Evolutionary conservation across 345 rosid species (phyloP).

Genomic region (Lepidium africanum): DNA sequence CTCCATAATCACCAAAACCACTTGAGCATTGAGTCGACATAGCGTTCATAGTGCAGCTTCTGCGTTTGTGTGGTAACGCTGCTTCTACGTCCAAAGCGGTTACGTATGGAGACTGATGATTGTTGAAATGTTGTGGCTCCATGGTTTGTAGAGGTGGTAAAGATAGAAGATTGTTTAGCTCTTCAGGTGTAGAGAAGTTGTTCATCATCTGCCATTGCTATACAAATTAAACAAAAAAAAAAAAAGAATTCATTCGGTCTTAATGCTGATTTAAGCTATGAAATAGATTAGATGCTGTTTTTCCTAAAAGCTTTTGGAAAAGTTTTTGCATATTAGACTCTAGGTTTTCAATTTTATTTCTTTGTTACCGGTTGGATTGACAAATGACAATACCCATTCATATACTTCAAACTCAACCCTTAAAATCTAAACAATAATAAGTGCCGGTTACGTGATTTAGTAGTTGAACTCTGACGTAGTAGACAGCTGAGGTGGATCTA

Average conservation of each 20-base stretch:
- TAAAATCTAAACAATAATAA: too few relatives aligned
- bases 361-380: too few relatives aligned
- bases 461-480: too few relatives aligned
- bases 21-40: neutral
- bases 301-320: too few relatives aligned
- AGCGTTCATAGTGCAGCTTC: neutral
- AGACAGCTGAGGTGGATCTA: too few relatives aligned
- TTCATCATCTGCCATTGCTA: conserved; percentile 10
- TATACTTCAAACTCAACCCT: too few relatives aligned
- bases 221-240: neutral
- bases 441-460: too few relatives aligned
- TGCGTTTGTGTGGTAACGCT: neutral
- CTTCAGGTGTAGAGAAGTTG: conserved; percentile 3
- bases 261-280: neutral
- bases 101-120: neutral
- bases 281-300: too few relatives aligned
- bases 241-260: neutral
- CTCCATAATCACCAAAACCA: neutral
- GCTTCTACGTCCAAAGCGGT: neutral
- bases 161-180: neutral
- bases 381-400: too few relatives aligned
- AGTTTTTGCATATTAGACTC: too few relatives aligned
- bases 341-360: too few relatives aligned
- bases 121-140: neutral
- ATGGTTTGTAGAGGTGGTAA: neutral